These are phyloP conservation scores for Suillus hirtellus DNA, from an alignment of 768 basidiomycete species.

Conservation along the genomic window DNA sequence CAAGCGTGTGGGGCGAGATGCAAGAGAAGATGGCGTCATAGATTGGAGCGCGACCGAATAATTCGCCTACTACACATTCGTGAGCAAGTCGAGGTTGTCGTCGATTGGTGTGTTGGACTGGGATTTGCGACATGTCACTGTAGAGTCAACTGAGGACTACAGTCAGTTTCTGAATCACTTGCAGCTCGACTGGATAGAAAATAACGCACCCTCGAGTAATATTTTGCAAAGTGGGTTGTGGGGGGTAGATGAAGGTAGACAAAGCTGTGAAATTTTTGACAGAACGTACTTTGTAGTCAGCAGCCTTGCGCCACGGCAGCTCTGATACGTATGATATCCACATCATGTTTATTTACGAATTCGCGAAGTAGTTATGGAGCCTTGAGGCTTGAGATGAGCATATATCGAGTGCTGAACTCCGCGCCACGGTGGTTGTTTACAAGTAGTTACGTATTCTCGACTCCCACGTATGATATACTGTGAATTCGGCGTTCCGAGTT, in stretches of 20 bases:
- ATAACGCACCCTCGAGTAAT: background rate
- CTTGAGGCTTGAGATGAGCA: background rate
- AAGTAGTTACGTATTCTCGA: background rate
- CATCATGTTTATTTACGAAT: conserved; percentile 4
- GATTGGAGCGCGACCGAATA: conserved; percentile 13
- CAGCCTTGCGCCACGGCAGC: background rate
- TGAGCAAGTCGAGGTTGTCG: background rate
- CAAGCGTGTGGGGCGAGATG: conserved; percentile 22
- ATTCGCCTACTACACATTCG: conserved; percentile 1
- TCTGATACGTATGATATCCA: background rate
- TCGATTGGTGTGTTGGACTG: background rate
- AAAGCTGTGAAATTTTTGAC: background rate
- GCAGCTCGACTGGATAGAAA: background rate
- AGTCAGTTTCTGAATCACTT: background rate
- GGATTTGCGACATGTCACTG: background rate
- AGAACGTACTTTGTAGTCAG: background rate
- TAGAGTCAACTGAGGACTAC: background rate
- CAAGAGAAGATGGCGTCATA: conserved; percentile 14
- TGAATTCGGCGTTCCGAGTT: conserved; percentile 1
- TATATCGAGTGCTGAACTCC: background rate
- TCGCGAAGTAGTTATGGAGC: background rate
- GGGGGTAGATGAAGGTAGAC: background rate
- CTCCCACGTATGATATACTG: background rate
- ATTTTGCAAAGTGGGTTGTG: background rate
- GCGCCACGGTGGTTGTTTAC: background rate